A percentile compares a stretch with the other conserved stretches of the same genome.
These are phyloP conservation scores for Anthracocystis walkeri DNA, from an alignment of 1,284 basidiomycete species.

Conservation along the genomic window DNA sequence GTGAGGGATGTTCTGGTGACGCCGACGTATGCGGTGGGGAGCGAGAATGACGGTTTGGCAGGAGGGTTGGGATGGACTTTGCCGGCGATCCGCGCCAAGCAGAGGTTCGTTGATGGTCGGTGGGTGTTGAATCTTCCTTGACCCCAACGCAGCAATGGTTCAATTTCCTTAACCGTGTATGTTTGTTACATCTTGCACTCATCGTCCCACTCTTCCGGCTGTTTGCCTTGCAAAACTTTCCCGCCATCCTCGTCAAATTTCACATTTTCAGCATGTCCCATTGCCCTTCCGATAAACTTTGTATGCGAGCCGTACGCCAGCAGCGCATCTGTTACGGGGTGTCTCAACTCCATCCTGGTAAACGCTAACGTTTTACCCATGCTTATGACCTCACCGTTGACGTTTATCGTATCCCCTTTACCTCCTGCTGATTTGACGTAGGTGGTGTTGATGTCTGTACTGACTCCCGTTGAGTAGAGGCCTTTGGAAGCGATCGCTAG, in stretches of 20 bases:
- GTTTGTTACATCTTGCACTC: slow-evolving; percentile 16
- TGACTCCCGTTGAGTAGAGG: slow-evolving; percentile 85
- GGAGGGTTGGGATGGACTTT: slow-evolving; percentile 64
- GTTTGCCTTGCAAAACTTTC: slow-evolving; percentile 76
- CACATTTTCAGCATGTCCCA: slow-evolving; percentile 80
- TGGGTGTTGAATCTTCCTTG: slow-evolving; percentile 52
- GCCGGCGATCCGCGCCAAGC: slow-evolving; percentile 60
- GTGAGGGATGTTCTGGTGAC: slow-evolving; percentile 56
- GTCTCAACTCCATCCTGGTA: slow-evolving; percentile 62
- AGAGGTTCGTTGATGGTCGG: slow-evolving; percentile 58
- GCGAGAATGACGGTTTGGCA: slow-evolving; percentile 54
- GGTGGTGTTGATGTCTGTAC: slow-evolving; percentile 85
- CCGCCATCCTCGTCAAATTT: slow-evolving; percentile 84
- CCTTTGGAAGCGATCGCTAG: slow-evolving; percentile 84
- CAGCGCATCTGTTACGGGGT: slow-evolving; percentile 53
- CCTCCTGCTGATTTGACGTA: slow-evolving; percentile 80
- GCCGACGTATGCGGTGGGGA: slow-evolving; percentile 64
- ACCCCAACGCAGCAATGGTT: no score
- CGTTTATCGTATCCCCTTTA: slow-evolving; percentile 45
- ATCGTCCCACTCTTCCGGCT: slow-evolving; percentile 45
- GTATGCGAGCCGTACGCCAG: slow-evolving; percentile 74
- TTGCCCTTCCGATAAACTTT: slow-evolving; percentile 85
- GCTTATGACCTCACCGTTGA: slow-evolving; percentile 49
- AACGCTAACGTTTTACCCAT: slow-evolving; percentile 65
- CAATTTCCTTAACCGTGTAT: not conserved